These are phyloP conservation scores for Acacia pycnantha DNA, from an alignment of 331 rosid genomes.

Conservation along the genomic window DNA sequence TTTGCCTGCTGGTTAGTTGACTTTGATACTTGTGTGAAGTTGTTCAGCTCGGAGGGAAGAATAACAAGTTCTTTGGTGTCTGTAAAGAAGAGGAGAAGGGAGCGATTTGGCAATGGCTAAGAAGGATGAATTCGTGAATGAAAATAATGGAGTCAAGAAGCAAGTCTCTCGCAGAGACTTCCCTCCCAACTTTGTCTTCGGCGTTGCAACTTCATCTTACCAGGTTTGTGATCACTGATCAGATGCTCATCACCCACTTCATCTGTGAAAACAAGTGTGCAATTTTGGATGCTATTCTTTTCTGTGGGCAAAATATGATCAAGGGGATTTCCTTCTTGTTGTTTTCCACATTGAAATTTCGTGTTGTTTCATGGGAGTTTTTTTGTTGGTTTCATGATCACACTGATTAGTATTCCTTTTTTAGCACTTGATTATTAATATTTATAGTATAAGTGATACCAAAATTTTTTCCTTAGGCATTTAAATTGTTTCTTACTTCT, in stretches of 20 bases:
- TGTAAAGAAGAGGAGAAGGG: neutral
- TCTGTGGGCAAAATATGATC: too few species aligned
- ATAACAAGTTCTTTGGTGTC: neutral
- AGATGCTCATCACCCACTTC: neutral
- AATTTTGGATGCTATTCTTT: too few species aligned
- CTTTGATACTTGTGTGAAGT: too few species aligned
- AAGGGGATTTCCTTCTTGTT: too few species aligned
- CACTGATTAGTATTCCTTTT: too few species aligned
- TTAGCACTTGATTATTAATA: too few species aligned
- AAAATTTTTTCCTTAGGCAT: too few species aligned
- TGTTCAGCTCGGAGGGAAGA: neutral
- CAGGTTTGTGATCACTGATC: constrained; percentile 48
- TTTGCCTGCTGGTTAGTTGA: neutral
- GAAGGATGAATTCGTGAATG: constrained; percentile 42
- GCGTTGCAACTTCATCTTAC: constrained; percentile 88
- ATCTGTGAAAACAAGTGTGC: neutral
- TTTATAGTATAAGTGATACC: too few species aligned
- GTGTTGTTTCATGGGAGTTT: too few species aligned
- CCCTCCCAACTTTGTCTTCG: constrained; percentile 76
- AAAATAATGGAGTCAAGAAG: constrained; percentile 14
- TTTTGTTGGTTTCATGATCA: too few species aligned
- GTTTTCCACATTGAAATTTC: too few species aligned
- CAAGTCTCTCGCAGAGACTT: constrained; percentile 61
- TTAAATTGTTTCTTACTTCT: too few species aligned
- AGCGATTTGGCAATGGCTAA: constrained; percentile 43